Base-by-base conservation (phyloP, 1,139 yeast species). In the Candida albicans region DNA sequence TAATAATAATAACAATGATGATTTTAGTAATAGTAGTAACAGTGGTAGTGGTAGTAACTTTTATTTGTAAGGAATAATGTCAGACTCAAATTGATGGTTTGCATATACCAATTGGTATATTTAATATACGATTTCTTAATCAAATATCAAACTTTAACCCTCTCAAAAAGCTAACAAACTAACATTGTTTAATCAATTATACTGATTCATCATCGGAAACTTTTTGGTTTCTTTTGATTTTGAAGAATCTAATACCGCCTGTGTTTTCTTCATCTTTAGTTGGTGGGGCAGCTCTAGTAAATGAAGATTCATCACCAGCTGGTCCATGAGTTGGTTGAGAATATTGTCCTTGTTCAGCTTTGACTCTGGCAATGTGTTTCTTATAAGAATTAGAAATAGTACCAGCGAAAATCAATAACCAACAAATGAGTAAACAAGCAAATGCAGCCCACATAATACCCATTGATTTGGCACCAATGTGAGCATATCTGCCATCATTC, bases 181-280 rank as follows among this genome's bases (percentile, higher is more conserved):
- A 13, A 12, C 2, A 24, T 15, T 11, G 22, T 9, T 7, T 18
- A 14, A 5, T 12, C 31, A 12, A 28, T 62, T 68, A 81, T 46
- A 79, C 82, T 47, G 84, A 79, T 58, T 82, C 87, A 48, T 80
- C 84, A 54, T 80, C 84, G 36, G 75, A 67, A 39, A 68, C 71
- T 60, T 77, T 77, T 55, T 78, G 75, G 63, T 81, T 81, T 72
- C 89, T 83, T 68, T 84, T 83, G 49, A 85, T 82, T 59, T 82
- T 84, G 73, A 85, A 85, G 67, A 85, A 85, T 65, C 87, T 82
- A 56, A 85, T 84, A 44, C 91, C 93, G 39, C 86, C 82, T 49
- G 65, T 62, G 35, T 63, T 66, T 53, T 78, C 70, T 51, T 65
- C 68, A 39, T 57, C 79, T 29, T 56, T 58, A 34, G 44, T 43